Percentiles rank a stretch among this genome's conserved stretches.
These are phyloP conservation scores for Nannochloropsis gaditana DNA, from an alignment of 108 stramenopile species.

Conservation along the genomic window DNA sequence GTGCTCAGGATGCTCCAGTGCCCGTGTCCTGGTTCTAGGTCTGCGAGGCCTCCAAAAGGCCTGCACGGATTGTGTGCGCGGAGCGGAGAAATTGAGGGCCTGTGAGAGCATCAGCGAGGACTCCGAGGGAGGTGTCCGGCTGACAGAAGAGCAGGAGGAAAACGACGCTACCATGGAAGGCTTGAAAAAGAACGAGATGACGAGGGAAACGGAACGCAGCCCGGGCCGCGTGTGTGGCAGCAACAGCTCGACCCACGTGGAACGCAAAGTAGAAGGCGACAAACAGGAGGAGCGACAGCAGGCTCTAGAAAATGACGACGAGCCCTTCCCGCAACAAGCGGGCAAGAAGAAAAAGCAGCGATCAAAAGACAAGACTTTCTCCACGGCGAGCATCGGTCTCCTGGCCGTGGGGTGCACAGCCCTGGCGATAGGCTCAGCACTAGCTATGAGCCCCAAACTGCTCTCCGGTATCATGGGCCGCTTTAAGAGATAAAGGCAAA, in stretches of 20 bases:
- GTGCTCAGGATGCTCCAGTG: background rate
- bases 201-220: background rate
- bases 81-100: background rate
- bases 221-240: background rate
- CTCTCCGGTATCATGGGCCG: background rate
- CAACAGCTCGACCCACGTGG: slow-evolving; percentile 19
- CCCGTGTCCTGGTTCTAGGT: background rate
- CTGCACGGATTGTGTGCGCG: slow-evolving; percentile 17
- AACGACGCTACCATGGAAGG: background rate
- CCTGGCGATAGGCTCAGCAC: background rate
- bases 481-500: background rate
- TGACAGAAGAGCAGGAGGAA: background rate
- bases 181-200: background rate
- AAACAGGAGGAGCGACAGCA: background rate
- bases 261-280: background rate
- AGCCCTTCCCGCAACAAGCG: background rate
- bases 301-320: background rate
- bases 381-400: background rate
- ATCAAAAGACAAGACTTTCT: background rate
- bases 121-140: background rate
- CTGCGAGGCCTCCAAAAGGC: background rate
- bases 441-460: background rate
- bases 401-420: slow-evolving; percentile 16
- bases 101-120: slow-evolving; percentile 7
- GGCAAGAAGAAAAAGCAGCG: background rate